A percentile compares a stretch with the other conserved stretches of the same genome.
These are phyloP conservation scores for Dioscorea cayenensis DNA, from an alignment of 116 monocot genomes.

Conservation along the genomic window DNA sequence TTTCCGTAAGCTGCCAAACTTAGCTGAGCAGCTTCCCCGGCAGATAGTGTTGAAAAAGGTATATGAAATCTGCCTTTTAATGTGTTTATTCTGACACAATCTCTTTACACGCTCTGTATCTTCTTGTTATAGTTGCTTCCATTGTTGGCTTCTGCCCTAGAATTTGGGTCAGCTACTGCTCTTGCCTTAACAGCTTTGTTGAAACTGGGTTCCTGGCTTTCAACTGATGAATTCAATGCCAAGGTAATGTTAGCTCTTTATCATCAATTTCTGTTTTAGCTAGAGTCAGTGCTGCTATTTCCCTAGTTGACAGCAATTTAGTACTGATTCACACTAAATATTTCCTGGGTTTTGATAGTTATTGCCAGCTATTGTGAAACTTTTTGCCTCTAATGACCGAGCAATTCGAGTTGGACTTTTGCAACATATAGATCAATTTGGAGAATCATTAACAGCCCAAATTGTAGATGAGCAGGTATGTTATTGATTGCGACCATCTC, in stretches of 20 bases:
- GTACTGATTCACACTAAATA: background rate
- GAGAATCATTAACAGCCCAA: slow-evolving; percentile 83
- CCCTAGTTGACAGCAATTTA: background rate
- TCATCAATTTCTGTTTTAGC: background rate
- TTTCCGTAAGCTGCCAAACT: slow-evolving; percentile 94
- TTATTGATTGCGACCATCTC: background rate
- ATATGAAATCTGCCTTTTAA: background rate
- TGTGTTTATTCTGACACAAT: background rate
- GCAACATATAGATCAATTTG: slow-evolving; percentile 98
- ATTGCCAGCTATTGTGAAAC: slow-evolving; percentile 89
- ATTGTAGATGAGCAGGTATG: slow-evolving; percentile 97
- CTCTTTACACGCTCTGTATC: slow-evolving; percentile 3
- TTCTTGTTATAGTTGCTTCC: slow-evolving; percentile 69
- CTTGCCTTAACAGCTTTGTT: slow-evolving; percentile 87
- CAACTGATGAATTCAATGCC: slow-evolving; percentile 70
- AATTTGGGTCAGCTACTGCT: slow-evolving; percentile 98
- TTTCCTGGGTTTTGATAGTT: slow-evolving; percentile 33
- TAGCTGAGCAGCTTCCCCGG: slow-evolving; percentile 87
- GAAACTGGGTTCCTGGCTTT: slow-evolving; percentile 98
- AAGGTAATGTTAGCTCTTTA: slow-evolving; percentile 49
- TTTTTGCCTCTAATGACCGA: slow-evolving; percentile 94
- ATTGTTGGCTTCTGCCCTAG: slow-evolving; percentile 74
- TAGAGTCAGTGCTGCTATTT: background rate
- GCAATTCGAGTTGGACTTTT: slow-evolving; percentile 92
- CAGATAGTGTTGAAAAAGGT: slow-evolving; percentile 98